Evolutionary conservation across 1,284 basidiomycete genomes (phyloP).

Genomic region (Coniferiporia sulphurascens): DNA sequence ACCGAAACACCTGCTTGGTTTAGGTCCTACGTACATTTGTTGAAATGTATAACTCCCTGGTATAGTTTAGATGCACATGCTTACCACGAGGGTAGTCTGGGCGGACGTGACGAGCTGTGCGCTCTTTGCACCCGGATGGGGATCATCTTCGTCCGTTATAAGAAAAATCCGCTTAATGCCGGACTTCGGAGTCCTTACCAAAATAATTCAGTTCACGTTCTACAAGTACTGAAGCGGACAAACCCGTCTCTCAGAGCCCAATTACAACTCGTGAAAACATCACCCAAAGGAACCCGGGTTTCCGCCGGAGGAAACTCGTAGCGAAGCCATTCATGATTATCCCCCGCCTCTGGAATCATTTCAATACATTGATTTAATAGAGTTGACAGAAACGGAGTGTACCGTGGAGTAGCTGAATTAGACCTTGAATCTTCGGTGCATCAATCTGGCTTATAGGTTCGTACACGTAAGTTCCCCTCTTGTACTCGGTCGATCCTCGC

Average conservation of each 20-base stretch:
- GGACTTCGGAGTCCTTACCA: slow-evolving; percentile 69
- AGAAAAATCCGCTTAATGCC: slow-evolving; percentile 90
- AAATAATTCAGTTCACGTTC: neutral
- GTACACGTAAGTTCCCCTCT: slow-evolving; percentile 70
- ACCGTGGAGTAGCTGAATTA: slow-evolving; percentile 72
- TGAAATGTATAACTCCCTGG: neutral
- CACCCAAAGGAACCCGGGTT: slow-evolving; percentile 65
- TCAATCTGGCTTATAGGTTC: slow-evolving; percentile 75
- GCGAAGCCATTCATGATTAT: slow-evolving; percentile 50
- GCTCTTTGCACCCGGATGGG: slow-evolving; percentile 41
- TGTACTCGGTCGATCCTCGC: slow-evolving; percentile 61
- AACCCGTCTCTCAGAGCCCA: slow-evolving; percentile 85
- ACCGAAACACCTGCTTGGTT: slow-evolving; percentile 76
- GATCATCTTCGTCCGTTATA: slow-evolving; percentile 87
- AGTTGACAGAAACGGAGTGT: neutral
- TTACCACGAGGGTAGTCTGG: slow-evolving; percentile 62
- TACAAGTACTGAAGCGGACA: slow-evolving; percentile 22
- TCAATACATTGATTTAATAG: neutral
- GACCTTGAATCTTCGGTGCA: slow-evolving; percentile 74
- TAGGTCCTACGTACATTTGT: slow-evolving; percentile 59
- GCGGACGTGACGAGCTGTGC: slow-evolving; percentile 60
- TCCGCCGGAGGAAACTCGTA: slow-evolving; percentile 57
- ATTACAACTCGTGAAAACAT: slow-evolving; percentile 83
- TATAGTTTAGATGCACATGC: slow-evolving; percentile 21
- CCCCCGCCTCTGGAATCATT: slow-evolving; percentile 44